Percentiles rank a stretch among this genome's conserved stretches.
phyloP scores from a whole-genome alignment of 164 flowering plant genomes.

The Hamamelis virginiana region DNA sequence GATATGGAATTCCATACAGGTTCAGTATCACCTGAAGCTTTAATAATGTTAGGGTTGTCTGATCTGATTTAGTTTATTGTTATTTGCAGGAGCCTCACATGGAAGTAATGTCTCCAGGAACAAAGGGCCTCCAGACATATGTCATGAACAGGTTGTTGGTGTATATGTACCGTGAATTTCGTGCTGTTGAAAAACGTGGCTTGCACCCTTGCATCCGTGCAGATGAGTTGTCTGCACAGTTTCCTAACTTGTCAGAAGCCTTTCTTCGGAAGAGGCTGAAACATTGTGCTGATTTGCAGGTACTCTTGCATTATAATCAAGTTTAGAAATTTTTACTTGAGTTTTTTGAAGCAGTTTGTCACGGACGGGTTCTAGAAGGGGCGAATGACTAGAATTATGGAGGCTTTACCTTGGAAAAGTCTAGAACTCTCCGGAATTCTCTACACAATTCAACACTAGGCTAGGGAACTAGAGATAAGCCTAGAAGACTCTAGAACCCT shows the following conservation, averaged over 20 bases:
- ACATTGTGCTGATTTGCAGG: constrained; percentile 87
- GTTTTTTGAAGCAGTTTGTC: neutral
- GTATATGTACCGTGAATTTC: constrained; percentile 73
- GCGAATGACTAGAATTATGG: too few species aligned
- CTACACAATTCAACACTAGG: too few species aligned
- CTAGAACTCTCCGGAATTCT: too few species aligned
- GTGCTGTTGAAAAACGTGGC: constrained; percentile 69
- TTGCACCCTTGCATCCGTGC: constrained; percentile 59
- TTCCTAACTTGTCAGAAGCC: constrained; percentile 71
- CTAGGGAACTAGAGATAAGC: too few species aligned
- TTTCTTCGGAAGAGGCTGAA: constrained; percentile 78
- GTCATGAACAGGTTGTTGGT: constrained; percentile 74
- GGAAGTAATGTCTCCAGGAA: constrained; percentile 89
- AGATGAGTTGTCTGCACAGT: constrained; percentile 74
- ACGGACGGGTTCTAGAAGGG: too few species aligned
- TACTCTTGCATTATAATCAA: constrained; percentile 13
- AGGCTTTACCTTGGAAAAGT: too few species aligned
- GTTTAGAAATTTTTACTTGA: neutral
- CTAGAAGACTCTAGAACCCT: too few species aligned
- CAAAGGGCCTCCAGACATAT: constrained; percentile 71
- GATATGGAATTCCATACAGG: neutral
- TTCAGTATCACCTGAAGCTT: neutral
- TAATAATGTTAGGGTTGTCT: neutral
- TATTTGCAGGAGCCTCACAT: constrained; percentile 82
- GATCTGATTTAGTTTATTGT: neutral